Evolutionary conservation across 495 filamentous ascomycete genomes (phyloP).

Genomic region (Penicillium crystallinum): DNA sequence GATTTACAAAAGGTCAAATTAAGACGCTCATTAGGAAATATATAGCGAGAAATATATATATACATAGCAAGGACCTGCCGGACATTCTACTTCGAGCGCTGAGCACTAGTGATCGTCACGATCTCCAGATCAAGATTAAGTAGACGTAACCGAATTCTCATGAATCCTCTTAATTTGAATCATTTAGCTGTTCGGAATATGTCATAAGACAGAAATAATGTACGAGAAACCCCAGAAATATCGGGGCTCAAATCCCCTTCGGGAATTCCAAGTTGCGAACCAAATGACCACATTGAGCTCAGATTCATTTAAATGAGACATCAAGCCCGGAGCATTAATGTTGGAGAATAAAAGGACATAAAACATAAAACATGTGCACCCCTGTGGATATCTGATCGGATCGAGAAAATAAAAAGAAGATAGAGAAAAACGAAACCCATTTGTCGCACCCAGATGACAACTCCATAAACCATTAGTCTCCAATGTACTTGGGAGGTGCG

Average conservation of each 20-base stretch:
- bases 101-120: neutral
- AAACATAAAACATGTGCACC: neutral
- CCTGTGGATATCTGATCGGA: neutral
- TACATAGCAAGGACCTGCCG: too few species aligned
- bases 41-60: too few species aligned
- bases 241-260: neutral
- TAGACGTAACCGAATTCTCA: neutral
- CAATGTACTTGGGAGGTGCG: neutral
- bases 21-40: too few species aligned
- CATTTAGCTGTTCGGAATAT: neutral
- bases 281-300: neutral
- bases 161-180: neutral
- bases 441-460: constrained; percentile 3
- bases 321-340: neutral
- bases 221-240: neutral
- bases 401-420: neutral
- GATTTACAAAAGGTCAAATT: neutral
- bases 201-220: neutral
- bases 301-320: neutral
- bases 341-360: neutral
- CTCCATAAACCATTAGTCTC: constrained; percentile 7
- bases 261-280: neutral
- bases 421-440: neutral
- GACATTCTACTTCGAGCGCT: too few species aligned
- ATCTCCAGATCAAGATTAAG: neutral